Conservation (phyloP, 2,329 filamentous ascomycete genomes). For the Aureobasidium sp. region DNA sequence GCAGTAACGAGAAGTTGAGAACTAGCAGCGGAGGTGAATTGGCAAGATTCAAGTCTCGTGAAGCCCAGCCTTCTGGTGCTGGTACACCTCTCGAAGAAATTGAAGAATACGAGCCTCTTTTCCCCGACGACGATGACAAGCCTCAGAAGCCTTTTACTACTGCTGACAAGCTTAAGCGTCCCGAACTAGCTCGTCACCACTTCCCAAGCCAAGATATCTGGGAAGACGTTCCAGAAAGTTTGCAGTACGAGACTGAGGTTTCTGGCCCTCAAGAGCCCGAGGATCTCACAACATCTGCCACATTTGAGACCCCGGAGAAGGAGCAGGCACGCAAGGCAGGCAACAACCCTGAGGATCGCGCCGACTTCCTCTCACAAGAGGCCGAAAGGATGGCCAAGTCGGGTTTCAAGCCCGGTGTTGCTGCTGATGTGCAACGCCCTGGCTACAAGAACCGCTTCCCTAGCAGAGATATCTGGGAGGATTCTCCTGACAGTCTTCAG, state of each 20-base stretch:
- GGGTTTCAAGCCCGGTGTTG: slow-evolving; percentile 49
- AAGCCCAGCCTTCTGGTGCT: slow-evolving; percentile 43
- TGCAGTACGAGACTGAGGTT: slow-evolving; percentile 70
- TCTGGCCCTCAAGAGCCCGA: slow-evolving; percentile 65
- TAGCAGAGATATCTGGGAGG: slow-evolving; percentile 91
- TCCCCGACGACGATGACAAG: slow-evolving; percentile 64
- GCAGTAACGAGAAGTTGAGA: slow-evolving; percentile 55
- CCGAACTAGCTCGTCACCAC: slow-evolving; percentile 47
- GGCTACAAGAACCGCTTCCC: slow-evolving; percentile 68
- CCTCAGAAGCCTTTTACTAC: slow-evolving; percentile 47
- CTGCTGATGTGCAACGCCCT: slow-evolving; percentile 47
- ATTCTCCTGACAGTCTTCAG: slow-evolving; percentile 74
- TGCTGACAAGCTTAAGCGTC: slow-evolving; percentile 50
- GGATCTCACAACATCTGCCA: slow-evolving; percentile 35
- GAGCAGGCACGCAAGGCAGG: slow-evolving; percentile 43
- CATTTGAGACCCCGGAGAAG: slow-evolving; percentile 42
- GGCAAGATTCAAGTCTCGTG: slow-evolving; percentile 48
- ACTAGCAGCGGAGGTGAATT: slow-evolving; percentile 46
- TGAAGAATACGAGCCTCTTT: slow-evolving; percentile 90
- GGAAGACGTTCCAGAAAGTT: slow-evolving; percentile 89
- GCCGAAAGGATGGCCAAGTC: slow-evolving; percentile 54
- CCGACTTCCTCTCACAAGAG: slow-evolving; percentile 39
- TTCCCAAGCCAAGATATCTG: slow-evolving; percentile 96
- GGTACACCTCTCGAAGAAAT: slow-evolving; percentile 75
- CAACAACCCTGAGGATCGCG: slow-evolving; percentile 35